Evolutionary conservation across 2,329 filamentous ascomycete genomes (phyloP), one percentile per base, ranked within the genome.

Genomic region (Neurospora sp.): DNA sequence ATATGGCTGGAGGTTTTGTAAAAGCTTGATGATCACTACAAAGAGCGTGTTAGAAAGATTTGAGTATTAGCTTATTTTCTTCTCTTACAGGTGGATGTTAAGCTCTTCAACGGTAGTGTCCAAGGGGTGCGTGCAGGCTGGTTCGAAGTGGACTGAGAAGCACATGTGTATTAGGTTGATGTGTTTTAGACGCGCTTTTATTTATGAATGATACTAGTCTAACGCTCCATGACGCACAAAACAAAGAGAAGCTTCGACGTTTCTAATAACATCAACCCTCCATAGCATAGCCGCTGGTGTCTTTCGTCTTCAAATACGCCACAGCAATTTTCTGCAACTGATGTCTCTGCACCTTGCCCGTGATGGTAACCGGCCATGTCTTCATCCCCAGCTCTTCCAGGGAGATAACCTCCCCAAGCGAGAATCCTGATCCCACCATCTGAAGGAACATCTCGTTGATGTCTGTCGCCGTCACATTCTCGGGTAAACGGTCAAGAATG

Each of bases 31-130:
- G 0, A 8, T 52, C 0, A 28, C 13, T 52, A 0, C 4, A 28
- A 2, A 0, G 1, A 52, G 43, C 2, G 5, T 5, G 1, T 1
- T 7, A 7, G 2, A 28, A 7, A 52, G 43, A 5, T 15, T 28
- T 2, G 6, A 52, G 0, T 28, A 0, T 28, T 1, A 36, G 7
- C 33, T 36, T 0, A 0, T 36, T 15, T 8, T 43, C 2, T 6
- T 4, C 4, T 28, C 43, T 52, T 28, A 8, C 0, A 17, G 11
- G 13, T 62, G 13, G 52, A 10, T 7, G 4, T 9, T 17, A 2
- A 33, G 52, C 15, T 5, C 4, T 3, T 17, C 28, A 15, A 33
- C 15, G 52, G 13, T 33, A 62, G 23, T 62, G 52, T 33, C 15
- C 52, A 62, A 62, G 15, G 52, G 52, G 23, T 62, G 13, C 2